Conservation (phyloP, 139 green algal species). For the Chlorella ohadii region DNA sequence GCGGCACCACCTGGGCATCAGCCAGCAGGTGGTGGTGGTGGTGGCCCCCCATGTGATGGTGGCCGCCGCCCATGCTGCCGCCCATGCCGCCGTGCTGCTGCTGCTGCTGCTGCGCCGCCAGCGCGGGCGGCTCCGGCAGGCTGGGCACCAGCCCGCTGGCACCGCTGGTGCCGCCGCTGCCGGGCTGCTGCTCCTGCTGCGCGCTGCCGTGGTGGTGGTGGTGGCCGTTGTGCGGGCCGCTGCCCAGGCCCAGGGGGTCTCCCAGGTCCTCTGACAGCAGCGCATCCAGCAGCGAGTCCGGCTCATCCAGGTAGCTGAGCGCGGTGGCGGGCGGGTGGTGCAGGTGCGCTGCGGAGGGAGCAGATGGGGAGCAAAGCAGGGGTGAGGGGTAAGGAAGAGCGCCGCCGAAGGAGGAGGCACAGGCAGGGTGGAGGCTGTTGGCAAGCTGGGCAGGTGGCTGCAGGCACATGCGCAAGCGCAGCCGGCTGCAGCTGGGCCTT, state of each 20-base stretch:
- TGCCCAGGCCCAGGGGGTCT: no score
- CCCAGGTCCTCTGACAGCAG: slow-evolving; percentile 1
- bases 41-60: neutral
- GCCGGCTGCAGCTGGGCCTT: no score
- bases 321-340: slow-evolving; percentile 27
- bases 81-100: neutral
- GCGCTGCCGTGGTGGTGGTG: neutral
- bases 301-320: slow-evolving; percentile 13
- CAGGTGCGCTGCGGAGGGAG: slow-evolving; percentile 20
- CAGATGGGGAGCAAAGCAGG: neutral
- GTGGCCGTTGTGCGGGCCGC: neutral
- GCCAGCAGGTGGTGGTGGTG: neutral
- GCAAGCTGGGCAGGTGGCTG: no score
- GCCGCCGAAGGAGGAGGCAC: no score
- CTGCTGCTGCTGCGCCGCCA: neutral
- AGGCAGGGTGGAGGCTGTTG: no score
- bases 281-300: slow-evolving; percentile 27
- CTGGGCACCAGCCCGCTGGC: neutral
- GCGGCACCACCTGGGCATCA: neutral
- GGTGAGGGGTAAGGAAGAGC: no score
- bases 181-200: slow-evolving; percentile 4
- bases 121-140: no score
- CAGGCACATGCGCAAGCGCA: no score
- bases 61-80: neutral
- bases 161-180: neutral